These are phyloP conservation scores for Hysterium pulicare DNA, from an alignment of 2,329 filamentous ascomycete species.

Conservation along the genomic window DNA sequence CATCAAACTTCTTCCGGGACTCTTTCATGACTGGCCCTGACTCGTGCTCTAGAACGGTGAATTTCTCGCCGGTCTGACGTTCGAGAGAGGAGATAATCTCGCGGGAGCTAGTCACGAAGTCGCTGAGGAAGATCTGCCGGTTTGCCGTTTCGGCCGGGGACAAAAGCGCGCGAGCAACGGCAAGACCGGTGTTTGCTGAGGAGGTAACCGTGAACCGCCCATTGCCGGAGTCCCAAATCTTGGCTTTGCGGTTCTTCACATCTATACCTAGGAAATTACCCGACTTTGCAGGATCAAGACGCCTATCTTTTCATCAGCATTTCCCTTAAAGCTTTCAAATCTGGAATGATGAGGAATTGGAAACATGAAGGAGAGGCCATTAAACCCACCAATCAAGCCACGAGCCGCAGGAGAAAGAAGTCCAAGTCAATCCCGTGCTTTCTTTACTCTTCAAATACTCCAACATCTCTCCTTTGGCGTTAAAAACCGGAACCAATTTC, in stretches of 20 bases:
- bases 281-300: slow-evolving; percentile 13
- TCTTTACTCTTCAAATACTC: slow-evolving; percentile 31
- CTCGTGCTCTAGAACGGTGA: slow-evolving; percentile 9
- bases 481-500: slow-evolving; percentile 34
- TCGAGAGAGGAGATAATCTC: slow-evolving; percentile 17
- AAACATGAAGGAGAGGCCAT: background rate
- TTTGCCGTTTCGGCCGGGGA: slow-evolving; percentile 12
- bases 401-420: slow-evolving; percentile 17
- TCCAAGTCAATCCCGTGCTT: slow-evolving; percentile 16
- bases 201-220: slow-evolving; percentile 17
- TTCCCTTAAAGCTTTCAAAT: slow-evolving; percentile 5
- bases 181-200: slow-evolving; percentile 15
- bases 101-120: slow-evolving; percentile 14
- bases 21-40: slow-evolving; percentile 8
- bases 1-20: slow-evolving; percentile 11
- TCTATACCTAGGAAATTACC: slow-evolving; percentile 22
- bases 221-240: slow-evolving; percentile 18
- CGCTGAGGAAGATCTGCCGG: slow-evolving; percentile 19
- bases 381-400: slow-evolving; percentile 21
- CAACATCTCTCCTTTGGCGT: slow-evolving; percentile 32
- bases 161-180: slow-evolving; percentile 13
- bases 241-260: slow-evolving; percentile 14
- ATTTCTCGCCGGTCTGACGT: slow-evolving; percentile 12
- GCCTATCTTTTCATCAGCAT: too few species aligned
- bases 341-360: background rate